Percentiles rank a stretch among this genome's conserved stretches.
phyloP scores from a whole-genome alignment of 108 stramenopile species.

The Bacterosira constricta region DNA sequence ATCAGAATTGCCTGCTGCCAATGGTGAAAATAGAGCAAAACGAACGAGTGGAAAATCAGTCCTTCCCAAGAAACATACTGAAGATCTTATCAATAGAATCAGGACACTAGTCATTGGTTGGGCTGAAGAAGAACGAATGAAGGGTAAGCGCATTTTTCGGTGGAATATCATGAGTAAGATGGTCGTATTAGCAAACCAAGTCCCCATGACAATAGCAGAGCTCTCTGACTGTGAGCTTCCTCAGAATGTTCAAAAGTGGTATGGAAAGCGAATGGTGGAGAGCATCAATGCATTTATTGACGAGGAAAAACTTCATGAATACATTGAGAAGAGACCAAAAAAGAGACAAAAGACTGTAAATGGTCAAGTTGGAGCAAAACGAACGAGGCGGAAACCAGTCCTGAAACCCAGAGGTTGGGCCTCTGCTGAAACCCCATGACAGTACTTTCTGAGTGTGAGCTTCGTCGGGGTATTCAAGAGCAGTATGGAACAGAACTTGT shows the following conservation, averaged over 20 bases:
- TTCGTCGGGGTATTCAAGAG: no score
- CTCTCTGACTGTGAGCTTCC: constrained; percentile 68
- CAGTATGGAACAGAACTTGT: no score
- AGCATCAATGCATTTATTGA: constrained; percentile 70
- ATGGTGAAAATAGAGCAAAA: constrained; percentile 20
- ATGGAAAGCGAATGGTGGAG: constrained; percentile 77
- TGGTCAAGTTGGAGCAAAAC: no score
- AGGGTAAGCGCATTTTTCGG: constrained; percentile 77
- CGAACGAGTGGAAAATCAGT: constrained; percentile 27
- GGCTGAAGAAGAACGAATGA: constrained; percentile 85
- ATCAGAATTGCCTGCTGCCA: not conserved
- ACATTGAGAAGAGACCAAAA: constrained; percentile 36
- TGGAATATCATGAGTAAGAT: constrained; percentile 85
- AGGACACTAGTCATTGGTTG: constrained; percentile 72
- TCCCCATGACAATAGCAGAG: constrained; percentile 78
- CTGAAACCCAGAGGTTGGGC: no score
- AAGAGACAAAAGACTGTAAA: constrained; percentile 38
- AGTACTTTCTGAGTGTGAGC: no score
- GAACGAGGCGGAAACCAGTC: no score
- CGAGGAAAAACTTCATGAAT: constrained; percentile 53
- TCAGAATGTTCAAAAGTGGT: constrained; percentile 75
- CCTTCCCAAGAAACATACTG: constrained; percentile 61
- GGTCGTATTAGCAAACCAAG: constrained; percentile 63
- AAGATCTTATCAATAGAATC: constrained; percentile 57
- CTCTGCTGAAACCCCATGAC: no score